Conservation (phyloP, 441 rosid genomes). For the Pelargonium exstipulatum region DNA sequence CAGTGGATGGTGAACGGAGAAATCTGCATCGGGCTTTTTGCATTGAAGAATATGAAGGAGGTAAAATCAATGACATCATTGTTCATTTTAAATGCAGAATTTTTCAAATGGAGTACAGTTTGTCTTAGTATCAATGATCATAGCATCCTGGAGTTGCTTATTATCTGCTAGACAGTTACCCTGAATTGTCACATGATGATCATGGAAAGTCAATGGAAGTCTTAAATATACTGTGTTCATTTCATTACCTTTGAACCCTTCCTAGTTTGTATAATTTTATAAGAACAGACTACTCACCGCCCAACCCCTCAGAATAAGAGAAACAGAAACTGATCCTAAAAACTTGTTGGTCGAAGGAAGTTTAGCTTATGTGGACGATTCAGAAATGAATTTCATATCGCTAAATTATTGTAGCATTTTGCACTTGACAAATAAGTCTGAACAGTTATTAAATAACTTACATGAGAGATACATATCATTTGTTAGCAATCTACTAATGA, state of each 20-base stretch:
- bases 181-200: background rate
- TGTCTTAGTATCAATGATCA: conserved; percentile 7
- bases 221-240: background rate
- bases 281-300: background rate
- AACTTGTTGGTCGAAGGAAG: background rate
- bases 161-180: background rate
- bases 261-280: background rate
- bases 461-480: background rate
- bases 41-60: conserved; percentile 79
- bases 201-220: background rate
- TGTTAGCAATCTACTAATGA: background rate
- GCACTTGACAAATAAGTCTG: background rate
- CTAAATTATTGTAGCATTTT: background rate
- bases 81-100: conserved; percentile 5
- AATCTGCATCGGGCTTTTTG: conserved; percentile 94
- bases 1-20: conserved; percentile 99
- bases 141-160: background rate
- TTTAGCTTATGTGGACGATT: background rate
- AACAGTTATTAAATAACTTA: background rate
- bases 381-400: background rate
- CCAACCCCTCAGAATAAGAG: conserved; percentile 9
- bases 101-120: background rate
- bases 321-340: background rate
- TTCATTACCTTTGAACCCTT: background rate
- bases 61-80: conserved; percentile 32